Evolutionary conservation across 371 early-diverging fungal genomes (phyloP).

Genomic region (Mucor mucedo): DNA sequence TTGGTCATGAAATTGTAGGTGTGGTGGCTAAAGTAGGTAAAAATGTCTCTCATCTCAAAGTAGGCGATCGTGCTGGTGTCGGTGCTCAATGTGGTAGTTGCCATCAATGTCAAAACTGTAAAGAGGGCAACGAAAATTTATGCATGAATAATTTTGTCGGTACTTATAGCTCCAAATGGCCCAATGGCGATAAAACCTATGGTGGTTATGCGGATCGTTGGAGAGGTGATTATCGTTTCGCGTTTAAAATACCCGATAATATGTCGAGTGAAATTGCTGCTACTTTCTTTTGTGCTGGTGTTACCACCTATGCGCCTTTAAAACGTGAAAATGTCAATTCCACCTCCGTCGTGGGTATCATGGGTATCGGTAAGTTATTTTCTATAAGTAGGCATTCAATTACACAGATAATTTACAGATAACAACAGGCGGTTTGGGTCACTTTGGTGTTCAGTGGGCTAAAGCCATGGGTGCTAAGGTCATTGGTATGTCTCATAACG

Average conservation of each 20-base stretch:
- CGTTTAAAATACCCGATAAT: conserved; percentile 64
- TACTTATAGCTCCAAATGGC: conserved; percentile 62
- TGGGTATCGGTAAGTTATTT: conserved; percentile 57
- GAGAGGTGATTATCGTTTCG: conserved; percentile 61
- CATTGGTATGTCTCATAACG: conserved; percentile 35
- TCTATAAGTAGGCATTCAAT: no score
- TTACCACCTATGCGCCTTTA: conserved; percentile 66
- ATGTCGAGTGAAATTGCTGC: conserved; percentile 60
- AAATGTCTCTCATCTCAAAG: conserved; percentile 44
- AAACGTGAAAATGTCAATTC: conserved; percentile 39
- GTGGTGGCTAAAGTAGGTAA: conserved; percentile 54
- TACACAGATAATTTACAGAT: background rate
- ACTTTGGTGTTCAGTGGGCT: conserved; percentile 66
- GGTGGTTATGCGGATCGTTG: conserved; percentile 75
- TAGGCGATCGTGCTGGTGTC: conserved; percentile 76
- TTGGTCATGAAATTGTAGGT: conserved; percentile 70
- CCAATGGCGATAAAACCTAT: conserved; percentile 59
- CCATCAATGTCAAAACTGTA: conserved; percentile 36
- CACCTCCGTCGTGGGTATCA: conserved; percentile 61
- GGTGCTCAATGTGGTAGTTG: conserved; percentile 61
- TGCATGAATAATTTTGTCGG: conserved; percentile 52
- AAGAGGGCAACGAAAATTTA: conserved; percentile 32
- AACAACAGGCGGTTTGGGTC: conserved; percentile 66
- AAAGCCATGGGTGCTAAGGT: conserved; percentile 72
- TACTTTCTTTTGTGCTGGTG: conserved; percentile 55